Conservation (phyloP, 2,329 filamentous ascomycete genomes). For the Trichothecium roseum region DNA sequence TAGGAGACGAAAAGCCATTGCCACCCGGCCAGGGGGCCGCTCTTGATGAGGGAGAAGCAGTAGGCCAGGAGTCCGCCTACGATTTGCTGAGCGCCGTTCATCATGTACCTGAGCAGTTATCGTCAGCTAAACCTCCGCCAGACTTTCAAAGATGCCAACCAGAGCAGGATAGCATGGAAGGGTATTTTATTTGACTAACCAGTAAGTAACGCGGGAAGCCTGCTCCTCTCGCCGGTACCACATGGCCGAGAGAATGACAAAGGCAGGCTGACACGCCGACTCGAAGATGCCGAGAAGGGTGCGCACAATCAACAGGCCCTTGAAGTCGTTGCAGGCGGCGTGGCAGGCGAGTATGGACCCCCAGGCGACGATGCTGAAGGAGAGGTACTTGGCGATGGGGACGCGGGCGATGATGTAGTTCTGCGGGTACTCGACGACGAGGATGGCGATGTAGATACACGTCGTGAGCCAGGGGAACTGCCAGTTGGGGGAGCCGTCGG, state of each 20-base stretch:
- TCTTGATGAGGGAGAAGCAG: conserved; percentile 21
- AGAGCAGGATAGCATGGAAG: conserved; percentile 9
- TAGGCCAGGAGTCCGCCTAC: conserved; percentile 44
- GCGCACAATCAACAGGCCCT: conserved; percentile 47
- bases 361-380: conserved; percentile 55
- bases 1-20: conserved; percentile 59
- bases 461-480: conserved; percentile 63
- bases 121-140: too few species aligned
- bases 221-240: conserved; percentile 66
- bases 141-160: conserved; percentile 6
- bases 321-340: conserved; percentile 50
- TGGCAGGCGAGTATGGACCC: conserved; percentile 49
- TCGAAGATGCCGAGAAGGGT: conserved; percentile 63
- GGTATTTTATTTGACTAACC: conserved; percentile 29
- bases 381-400: conserved; percentile 57
- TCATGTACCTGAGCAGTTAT: conserved; percentile 45
- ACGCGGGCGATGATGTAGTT: conserved; percentile 49
- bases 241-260: conserved; percentile 56
- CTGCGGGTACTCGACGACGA: conserved; percentile 63
- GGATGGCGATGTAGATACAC: conserved; percentile 63
- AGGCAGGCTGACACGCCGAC: conserved; percentile 57
- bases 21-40: conserved; percentile 35
- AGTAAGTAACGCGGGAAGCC: conserved; percentile 55
- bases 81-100: conserved; percentile 66
- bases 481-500: conserved; percentile 10